Conservation (phyloP, 345 rosid genomes). For the Crucihimalaya himalaica region DNA sequence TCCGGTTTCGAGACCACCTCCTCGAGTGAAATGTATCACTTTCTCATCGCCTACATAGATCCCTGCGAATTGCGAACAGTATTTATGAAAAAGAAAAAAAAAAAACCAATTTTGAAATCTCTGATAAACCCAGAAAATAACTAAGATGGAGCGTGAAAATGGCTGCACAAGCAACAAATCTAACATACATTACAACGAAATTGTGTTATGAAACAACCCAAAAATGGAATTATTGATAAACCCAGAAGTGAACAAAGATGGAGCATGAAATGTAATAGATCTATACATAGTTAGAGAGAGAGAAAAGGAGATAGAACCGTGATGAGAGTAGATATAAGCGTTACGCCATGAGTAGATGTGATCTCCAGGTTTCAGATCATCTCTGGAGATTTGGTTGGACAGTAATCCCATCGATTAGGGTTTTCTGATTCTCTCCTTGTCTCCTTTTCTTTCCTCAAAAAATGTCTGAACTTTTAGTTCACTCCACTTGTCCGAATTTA, state of each 20-base stretch:
- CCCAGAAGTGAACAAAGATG: background rate
- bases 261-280: background rate
- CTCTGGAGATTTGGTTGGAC: constrained; percentile 54
- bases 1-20: constrained; percentile 66
- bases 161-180: background rate
- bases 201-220: background rate
- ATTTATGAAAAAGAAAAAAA: background rate
- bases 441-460: background rate
- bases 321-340: constrained; percentile 73
- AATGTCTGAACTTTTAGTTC: background rate
- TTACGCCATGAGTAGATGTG: constrained; percentile 85
- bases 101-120: background rate
- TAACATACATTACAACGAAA: background rate
- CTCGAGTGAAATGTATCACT: constrained; percentile 80
- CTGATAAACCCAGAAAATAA: background rate
- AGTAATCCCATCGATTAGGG: constrained; percentile 53
- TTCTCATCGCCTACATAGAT: constrained; percentile 63
- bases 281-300: background rate
- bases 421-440: background rate
- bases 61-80: constrained; percentile 41
- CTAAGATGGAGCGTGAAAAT: background rate
- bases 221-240: background rate
- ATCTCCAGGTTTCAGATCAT: constrained; percentile 62
- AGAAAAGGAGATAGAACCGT: constrained; percentile 50
- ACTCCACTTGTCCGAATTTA: background rate